Base-by-base conservation (phyloP, 306 rosid genomes). In the Gastrolobium villosum region DNA sequence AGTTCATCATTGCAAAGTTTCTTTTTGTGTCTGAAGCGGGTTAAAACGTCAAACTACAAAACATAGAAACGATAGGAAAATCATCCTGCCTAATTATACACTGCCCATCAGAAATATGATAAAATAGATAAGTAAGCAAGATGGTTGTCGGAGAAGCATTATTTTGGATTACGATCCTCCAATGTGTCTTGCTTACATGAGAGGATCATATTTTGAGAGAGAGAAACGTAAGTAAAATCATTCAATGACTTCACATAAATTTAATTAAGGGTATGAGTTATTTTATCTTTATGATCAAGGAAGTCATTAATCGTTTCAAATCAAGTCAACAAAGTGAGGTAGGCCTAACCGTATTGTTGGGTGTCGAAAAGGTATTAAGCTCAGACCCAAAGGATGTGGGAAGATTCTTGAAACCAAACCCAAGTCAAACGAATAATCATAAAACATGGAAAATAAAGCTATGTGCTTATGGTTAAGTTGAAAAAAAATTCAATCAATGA, bases 221-320 rank as follows among this genome's bases (percentile, higher is more conserved):
- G 26, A 26, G 10, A 28, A 5, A 45, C 56, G 44, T 6, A 36
- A 6, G 31, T n/a, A 35, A 36, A 34, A 2, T 35, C 13, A 35
- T 35, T 6, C 5, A 34, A 20, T 20, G 44, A 11, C 44, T 28
- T 28, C 13, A 15, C 5, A 2, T 11, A 36, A 36, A 13, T 11
- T 63, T 63, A 32, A 49, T 63, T 44, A n/a, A 70, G 28, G 32
- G 6, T 54, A n/a, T 5, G 40, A 61, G 5, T 28, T 62, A n/a
- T 11, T 49, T 61, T 39, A 61, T 63, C 20, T n/a, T 49, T 14
- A 10, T 2, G 32, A 30, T 34, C 39, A 26, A 11, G 60, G 35
- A 54, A 26, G 62, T 53, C 6, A 78, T n/a, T n/a, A 37, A 37
- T 11, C 55, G 15, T 49, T 62, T 31, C 56, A 39, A 65, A 35